Percentiles rank a stretch among this genome's conserved stretches.
Conservation (phyloP, 1,284 basidiomycete species). For the Psilocybe mexicana region DNA sequence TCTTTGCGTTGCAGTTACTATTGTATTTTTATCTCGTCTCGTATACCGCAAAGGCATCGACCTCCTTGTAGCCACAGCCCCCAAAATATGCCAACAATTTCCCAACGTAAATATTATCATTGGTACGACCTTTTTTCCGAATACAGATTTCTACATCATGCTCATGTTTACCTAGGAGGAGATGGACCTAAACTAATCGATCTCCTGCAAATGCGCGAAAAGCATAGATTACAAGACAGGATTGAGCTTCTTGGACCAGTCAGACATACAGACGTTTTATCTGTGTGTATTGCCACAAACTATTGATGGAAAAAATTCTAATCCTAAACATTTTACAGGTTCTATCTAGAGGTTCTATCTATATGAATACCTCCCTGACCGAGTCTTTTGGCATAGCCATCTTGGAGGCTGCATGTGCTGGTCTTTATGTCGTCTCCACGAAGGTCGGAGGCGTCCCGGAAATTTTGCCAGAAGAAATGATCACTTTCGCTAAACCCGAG, state of each 20-base stretch:
- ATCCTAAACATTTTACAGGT: constrained; percentile 50
- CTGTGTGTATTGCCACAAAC: constrained; percentile 47
- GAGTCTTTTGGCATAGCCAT: constrained; percentile 97
- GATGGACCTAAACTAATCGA: constrained; percentile 96
- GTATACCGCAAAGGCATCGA: constrained; percentile 98
- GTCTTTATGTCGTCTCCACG: constrained; percentile 93
- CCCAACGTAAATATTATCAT: constrained; percentile 88
- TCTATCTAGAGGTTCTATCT: constrained; percentile 84
- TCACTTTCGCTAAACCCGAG: constrained; percentile 90
- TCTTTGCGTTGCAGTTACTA: constrained; percentile 64
- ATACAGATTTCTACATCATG: neutral
- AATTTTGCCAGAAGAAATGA: constrained; percentile 91
- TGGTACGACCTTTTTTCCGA: constrained; percentile 44
- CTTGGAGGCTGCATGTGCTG: constrained; percentile 93
- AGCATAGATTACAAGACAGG: constrained; percentile 84
- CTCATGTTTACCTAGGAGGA: constrained; percentile 56
- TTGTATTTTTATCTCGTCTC: constrained; percentile 93
- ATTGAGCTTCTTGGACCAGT: constrained; percentile 89
- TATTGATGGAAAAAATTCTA: neutral
- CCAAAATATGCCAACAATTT: constrained; percentile 83
- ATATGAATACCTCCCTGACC: constrained; percentile 94
- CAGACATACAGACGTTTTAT: constrained; percentile 77
- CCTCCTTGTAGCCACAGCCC: constrained; percentile 89
- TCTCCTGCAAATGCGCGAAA: constrained; percentile 94
- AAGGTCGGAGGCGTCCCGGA: constrained; percentile 96